A percentile compares a stretch with the other conserved stretches of the same genome.
Evolutionary conservation across 2,329 filamentous ascomycete genomes (phyloP).

Genomic region (Calonectria henricotiae): DNA sequence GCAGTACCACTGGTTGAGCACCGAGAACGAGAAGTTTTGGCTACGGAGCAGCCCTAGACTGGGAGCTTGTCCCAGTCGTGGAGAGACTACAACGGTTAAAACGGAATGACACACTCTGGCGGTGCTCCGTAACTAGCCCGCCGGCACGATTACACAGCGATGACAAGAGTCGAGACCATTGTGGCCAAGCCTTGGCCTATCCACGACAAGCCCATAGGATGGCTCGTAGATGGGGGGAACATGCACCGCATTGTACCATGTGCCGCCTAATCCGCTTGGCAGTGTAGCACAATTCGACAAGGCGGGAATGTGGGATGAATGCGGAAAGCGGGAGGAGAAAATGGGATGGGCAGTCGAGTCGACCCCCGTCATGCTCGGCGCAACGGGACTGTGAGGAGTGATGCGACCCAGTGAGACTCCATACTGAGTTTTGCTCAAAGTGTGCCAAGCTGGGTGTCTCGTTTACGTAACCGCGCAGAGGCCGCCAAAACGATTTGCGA

Average conservation of each 20-base stretch:
- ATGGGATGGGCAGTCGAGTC: constrained; percentile 16
- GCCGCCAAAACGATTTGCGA: not conserved
- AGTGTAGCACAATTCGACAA: constrained; percentile 38
- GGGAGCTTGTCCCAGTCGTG: constrained; percentile 21
- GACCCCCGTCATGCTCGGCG: constrained; percentile 5
- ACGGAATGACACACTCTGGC: constrained; percentile 22
- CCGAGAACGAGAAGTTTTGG: constrained; percentile 37
- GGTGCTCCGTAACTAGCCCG: constrained; percentile 40
- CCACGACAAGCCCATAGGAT: constrained; percentile 41
- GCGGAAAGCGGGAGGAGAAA: constrained; percentile 22
- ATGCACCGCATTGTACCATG: constrained; percentile 40
- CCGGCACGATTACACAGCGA: constrained; percentile 37
- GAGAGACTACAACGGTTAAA: constrained; percentile 24
- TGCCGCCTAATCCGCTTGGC: constrained; percentile 48
- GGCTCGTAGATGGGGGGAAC: constrained; percentile 33
- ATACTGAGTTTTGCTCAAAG: constrained; percentile 12
- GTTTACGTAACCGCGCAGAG: constrained; percentile 22
- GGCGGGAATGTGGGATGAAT: constrained; percentile 26
- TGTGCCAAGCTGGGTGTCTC: not conserved
- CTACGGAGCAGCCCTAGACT: constrained; percentile 22
- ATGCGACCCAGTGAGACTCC: constrained; percentile 18
- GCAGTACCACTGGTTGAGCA: constrained; percentile 17
- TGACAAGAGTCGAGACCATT: constrained; percentile 50
- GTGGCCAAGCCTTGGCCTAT: constrained; percentile 53
- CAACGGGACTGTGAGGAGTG: constrained; percentile 16